Base-by-base conservation (phyloP, 2,329 filamentous ascomycete species). In the Claviceps humidiphila region DNA sequence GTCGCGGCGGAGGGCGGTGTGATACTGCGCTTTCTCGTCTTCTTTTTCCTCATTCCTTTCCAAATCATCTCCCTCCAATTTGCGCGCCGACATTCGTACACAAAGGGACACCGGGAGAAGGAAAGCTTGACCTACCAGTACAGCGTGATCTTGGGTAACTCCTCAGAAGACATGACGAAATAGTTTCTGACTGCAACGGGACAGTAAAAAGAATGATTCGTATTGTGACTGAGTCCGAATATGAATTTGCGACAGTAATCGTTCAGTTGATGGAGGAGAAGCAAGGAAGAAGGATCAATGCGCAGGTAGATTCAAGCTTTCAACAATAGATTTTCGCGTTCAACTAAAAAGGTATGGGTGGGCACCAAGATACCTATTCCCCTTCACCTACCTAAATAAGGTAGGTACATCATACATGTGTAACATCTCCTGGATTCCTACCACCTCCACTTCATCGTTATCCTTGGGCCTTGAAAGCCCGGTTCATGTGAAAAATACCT, bases 91-190 rank as follows among this genome's bases (percentile, higher is more conserved):
- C 30, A 34, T 43, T 20, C 41, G 16, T 43, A 13, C 20, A 14
- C 4, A 17, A 13, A 42, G 24, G n/a, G 4, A 24, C 30, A 34
- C 9, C 9, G 30, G 30, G 20, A 20, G 22, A 5, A n/a, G 14
- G 16, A 34, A 26, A n/a, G 43, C 40, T 3, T 9, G 51, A 59
- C 64, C 52, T 67, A 83, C 82, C 82, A 85, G 66, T 84, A 80
- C 39, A 85, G 74, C 53, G 75, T 83, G 55, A 85, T 71, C 58
- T 81, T 80, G 51, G 76, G 67, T 43, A 70, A 63, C 50, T 39
- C 24, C 8, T 17, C 14, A 30, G 44, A 38, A 24, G 49, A 41
- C 51, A 53, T 54, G 49, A 24, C 43, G 38, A 34, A 30, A 9
- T 5, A 34, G 40, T 9, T 30, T 8, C 8, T 30, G 26, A 30